Evolutionary conservation across 202 grass and related monocot species (phyloP).

Genomic region (Carex sylvatica): DNA sequence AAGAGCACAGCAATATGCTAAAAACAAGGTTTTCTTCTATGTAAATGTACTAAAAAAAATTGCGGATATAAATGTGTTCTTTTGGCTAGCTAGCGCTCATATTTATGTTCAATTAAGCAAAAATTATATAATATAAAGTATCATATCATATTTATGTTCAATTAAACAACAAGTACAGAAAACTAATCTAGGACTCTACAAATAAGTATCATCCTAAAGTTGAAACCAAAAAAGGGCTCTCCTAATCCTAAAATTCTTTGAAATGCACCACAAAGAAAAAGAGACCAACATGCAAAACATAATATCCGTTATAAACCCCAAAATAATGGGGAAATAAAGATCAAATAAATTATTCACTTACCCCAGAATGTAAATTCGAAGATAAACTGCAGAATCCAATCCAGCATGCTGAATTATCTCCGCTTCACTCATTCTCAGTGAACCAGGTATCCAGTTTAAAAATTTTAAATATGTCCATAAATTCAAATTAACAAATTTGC

Average conservation of each 20-base stretch:
- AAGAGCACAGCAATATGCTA: neutral
- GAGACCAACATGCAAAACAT: neutral
- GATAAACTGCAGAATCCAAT: conserved; percentile 90
- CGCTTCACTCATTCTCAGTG: conserved; percentile 61
- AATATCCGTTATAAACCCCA: neutral
- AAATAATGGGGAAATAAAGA: neutral
- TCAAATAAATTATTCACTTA: conserved; percentile 24
- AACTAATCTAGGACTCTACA: neutral
- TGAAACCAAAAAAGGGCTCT: neutral
- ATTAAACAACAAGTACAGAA: neutral
- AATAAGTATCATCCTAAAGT: neutral
- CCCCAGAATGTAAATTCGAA: conserved; percentile 93
- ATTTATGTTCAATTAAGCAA: neutral
- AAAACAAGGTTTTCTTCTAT: neutral
- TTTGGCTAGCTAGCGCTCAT: neutral
- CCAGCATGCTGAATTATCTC: conserved; percentile 81
- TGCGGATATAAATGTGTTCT: neutral
- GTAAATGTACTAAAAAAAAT: neutral
- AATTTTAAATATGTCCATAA: conserved; percentile 77
- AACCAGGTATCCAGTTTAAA: conserved; percentile 89
- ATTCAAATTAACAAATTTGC: conserved; percentile 86
- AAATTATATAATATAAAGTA: neutral
- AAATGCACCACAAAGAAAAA: neutral
- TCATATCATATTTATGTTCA: neutral
- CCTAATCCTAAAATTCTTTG: neutral